Conservation (phyloP, 306 rosid genomes). For the Castanopsis chinensis region DNA sequence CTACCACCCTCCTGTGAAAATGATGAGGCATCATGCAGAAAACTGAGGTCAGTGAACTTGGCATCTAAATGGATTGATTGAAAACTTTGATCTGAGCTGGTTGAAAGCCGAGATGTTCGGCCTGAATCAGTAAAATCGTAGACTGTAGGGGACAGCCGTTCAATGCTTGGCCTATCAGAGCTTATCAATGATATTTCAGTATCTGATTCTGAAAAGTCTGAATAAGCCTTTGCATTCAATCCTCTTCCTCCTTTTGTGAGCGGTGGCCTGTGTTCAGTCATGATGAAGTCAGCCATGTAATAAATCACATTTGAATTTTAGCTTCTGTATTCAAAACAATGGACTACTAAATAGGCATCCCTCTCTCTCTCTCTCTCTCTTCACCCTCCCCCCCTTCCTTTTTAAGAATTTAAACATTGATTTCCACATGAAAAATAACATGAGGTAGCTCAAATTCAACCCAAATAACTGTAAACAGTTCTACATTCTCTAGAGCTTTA, state of each 20-base stretch:
- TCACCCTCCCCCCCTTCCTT: no score
- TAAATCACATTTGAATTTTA: background rate
- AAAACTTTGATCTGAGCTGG: conserved; percentile 64
- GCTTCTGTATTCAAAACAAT: no score
- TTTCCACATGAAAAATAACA: background rate
- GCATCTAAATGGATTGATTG: conserved; percentile 41
- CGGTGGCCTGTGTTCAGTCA: conserved; percentile 38
- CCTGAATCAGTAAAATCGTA: conserved; percentile 48
- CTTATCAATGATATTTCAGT: conserved; percentile 80
- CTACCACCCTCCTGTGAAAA: conserved; percentile 48
- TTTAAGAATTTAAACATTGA: background rate
- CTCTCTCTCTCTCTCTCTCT: no score
- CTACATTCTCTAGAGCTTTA: background rate
- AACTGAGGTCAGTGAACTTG: conserved; percentile 36
- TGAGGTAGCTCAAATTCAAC: background rate
- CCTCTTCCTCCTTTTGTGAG: conserved; percentile 37
- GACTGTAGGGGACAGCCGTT: conserved; percentile 47
- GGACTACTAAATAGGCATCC: no score
- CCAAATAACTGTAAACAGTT: background rate
- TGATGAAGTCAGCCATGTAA: background rate
- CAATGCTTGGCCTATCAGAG: conserved; percentile 78
- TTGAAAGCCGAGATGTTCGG: conserved; percentile 52
- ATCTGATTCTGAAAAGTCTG: conserved; percentile 57
- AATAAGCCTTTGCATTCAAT: conserved; percentile 34
- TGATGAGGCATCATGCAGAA: conserved; percentile 39